phyloP scores from a whole-genome alignment of 129 eudicot species.

The Solidago caesia region DNA sequence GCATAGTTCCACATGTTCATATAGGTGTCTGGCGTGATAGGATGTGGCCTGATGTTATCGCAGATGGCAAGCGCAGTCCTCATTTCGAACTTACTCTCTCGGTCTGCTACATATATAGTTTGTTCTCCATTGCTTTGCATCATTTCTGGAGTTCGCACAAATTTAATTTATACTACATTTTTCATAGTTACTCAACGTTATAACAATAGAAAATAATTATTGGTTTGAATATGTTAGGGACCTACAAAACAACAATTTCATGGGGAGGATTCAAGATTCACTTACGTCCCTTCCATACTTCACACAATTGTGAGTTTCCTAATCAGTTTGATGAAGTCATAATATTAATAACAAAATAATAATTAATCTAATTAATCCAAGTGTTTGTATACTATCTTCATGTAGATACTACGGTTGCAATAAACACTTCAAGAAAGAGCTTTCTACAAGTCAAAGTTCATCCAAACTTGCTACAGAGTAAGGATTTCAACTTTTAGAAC shows the following conservation, averaged over 20 bases:
- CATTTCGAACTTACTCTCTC: slow-evolving; percentile 94
- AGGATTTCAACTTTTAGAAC: slow-evolving; percentile 24
- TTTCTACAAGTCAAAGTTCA: slow-evolving; percentile 42
- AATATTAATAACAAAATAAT: not conserved
- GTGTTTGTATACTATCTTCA: slow-evolving; percentile 13
- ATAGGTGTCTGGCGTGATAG: slow-evolving; percentile 96
- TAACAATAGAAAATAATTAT: slow-evolving; percentile 2
- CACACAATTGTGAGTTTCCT: slow-evolving; percentile 58
- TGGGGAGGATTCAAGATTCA: slow-evolving; percentile 54
- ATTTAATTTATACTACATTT: not conserved
- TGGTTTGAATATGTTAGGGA: slow-evolving; percentile 46
- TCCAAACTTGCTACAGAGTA: slow-evolving; percentile 70
- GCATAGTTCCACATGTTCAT: not conserved
- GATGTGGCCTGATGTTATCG: slow-evolving; percentile 98
- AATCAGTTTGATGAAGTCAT: slow-evolving; percentile 12
- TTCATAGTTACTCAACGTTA: too few species aligned
- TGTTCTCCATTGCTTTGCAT: not conserved
- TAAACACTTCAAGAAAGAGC: slow-evolving; percentile 40
- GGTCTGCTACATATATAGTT: slow-evolving; percentile 37
- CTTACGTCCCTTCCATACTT: slow-evolving; percentile 49
- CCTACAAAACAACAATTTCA: slow-evolving; percentile 69
- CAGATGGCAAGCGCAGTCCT: slow-evolving; percentile 96
- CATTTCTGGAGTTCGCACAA: not conserved
- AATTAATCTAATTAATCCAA: slow-evolving; percentile 10
- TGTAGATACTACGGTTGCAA: slow-evolving; percentile 75